phyloP scores from a whole-genome alignment of 2,329 filamentous ascomycete genomes.

The Colletotrichum eleusines region DNA sequence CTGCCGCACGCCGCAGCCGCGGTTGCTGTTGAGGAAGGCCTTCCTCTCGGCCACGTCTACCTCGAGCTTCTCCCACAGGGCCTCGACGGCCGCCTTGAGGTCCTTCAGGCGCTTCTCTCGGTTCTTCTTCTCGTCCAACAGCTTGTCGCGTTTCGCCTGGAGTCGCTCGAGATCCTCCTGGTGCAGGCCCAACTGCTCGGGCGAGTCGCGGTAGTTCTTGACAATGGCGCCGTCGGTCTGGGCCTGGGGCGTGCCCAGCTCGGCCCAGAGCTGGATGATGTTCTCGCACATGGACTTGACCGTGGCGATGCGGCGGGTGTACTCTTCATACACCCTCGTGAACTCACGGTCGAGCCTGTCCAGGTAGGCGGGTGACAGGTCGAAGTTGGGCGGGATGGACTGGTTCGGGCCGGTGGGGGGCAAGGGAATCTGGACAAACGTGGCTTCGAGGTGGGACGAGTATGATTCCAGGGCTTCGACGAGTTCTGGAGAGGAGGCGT shows the following conservation, averaged over 20 bases:
- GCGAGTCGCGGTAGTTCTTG: slow-evolving; percentile 88
- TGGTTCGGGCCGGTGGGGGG: slow-evolving; percentile 85
- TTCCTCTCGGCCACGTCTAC: slow-evolving; percentile 87
- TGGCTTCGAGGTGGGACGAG: slow-evolving; percentile 91
- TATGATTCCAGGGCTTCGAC: slow-evolving; percentile 95
- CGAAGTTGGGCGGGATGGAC: slow-evolving; percentile 84
- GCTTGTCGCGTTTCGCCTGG: slow-evolving; percentile 80
- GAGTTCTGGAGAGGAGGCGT: slow-evolving; percentile 73
- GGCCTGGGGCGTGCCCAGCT: slow-evolving; percentile 92
- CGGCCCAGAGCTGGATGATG: slow-evolving; percentile 94
- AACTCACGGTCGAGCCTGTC: slow-evolving; percentile 90
- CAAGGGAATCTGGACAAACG: slow-evolving; percentile 86
- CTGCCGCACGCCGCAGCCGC: slow-evolving; percentile 89
- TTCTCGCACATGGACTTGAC: slow-evolving; percentile 83
- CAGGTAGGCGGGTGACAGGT: slow-evolving; percentile 92
- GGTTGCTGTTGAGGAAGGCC: slow-evolving; percentile 86
- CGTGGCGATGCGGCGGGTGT: slow-evolving; percentile 81
- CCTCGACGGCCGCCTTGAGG: slow-evolving; percentile 81
- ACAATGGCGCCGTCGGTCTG: slow-evolving; percentile 91
- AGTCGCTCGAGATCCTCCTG: slow-evolving; percentile 85
- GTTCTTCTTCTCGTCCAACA: slow-evolving; percentile 88
- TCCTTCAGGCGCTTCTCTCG: slow-evolving; percentile 84
- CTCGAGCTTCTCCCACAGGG: slow-evolving; percentile 88
- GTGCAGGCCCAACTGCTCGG: slow-evolving; percentile 93
- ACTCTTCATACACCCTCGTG: slow-evolving; percentile 95